A percentile compares a stretch with the other conserved stretches of the same genome.
phyloP scores from a whole-genome alignment of 208 protist species.

The Trypanosoma conorhini region DNA sequence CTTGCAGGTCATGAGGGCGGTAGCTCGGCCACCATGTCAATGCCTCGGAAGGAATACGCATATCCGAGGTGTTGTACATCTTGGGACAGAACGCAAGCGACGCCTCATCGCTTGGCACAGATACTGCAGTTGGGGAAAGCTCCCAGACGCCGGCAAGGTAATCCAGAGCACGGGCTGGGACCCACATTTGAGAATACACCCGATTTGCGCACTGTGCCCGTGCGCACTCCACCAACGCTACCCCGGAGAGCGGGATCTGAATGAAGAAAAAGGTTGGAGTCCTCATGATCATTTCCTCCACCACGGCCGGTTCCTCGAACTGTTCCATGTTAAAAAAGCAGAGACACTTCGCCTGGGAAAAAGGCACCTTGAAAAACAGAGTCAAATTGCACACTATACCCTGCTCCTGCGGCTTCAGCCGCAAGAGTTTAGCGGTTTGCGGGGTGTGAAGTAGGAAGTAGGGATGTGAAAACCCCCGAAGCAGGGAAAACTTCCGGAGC shows the following conservation, averaged over 20 bases:
- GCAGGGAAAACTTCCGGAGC: conserved; percentile 16
- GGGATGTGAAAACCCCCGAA: conserved; percentile 20
- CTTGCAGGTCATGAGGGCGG: conserved; percentile 39
- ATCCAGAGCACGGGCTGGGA: conserved; percentile 1
- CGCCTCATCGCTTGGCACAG: conserved; percentile 5
- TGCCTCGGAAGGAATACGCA: conserved; percentile 29
- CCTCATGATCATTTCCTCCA: conserved; percentile 39
- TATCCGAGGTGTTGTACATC: conserved; percentile 51
- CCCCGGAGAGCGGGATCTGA: conserved; percentile 26
- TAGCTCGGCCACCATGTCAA: conserved; percentile 49
- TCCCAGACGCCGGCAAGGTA: conserved; percentile 20
- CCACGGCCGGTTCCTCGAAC: conserved; percentile 51
- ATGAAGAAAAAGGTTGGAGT: conserved; percentile 49
- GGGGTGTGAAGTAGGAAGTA: conserved; percentile 24
- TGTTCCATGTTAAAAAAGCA: conserved; percentile 82
- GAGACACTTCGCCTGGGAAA: neutral
- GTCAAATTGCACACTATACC: conserved; percentile 3
- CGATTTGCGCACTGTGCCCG: conserved; percentile 41
- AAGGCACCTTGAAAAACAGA: neutral
- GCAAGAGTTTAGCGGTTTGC: conserved; percentile 2
- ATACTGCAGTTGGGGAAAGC: conserved; percentile 11
- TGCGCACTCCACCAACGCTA: conserved; percentile 38
- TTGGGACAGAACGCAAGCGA: neutral
- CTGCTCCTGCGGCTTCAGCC: conserved; percentile 25
- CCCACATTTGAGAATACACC: conserved; percentile 14